Base-by-base conservation (phyloP, 768 basidiomycete genomes). In the Psilocybe sp. region DNA sequence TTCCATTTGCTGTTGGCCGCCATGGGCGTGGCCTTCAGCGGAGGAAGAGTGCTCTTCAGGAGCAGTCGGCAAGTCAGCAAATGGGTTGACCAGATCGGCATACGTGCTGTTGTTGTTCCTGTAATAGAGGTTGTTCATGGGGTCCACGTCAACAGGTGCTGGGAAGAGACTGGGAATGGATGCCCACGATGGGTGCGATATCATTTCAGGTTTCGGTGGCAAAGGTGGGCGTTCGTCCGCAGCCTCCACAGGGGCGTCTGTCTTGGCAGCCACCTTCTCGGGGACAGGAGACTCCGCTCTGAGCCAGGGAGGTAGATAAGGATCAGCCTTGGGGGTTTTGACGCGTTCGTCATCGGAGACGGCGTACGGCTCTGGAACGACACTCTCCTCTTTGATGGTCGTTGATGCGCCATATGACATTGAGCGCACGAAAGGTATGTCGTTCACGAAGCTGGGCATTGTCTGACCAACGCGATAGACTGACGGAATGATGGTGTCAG, bases 401-500 rank as follows among this genome's bases (percentile, higher is more conserved):
- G 23, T 28, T 28, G 23, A 28, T 7, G 23, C 23, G 23, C 23
- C 23, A 28, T 28, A 28, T 7, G 23, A 28, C 7, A 28, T 28
- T 3, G 23, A 28, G 23, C 23, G 23, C 23, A 28, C 23, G 23
- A 35, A 34, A 1, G 14, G 32, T n/a, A 7, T 45, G 32, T 12
- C n/a, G 4, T 11, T 51, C 23, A n/a, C 48, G 54, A 12, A 40
- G 9, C 67, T 67, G 16, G 64, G 32, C 10, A 44, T 54, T 18
- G 59, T 64, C 40, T 64, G 62, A 5, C 64, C 66, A 34, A 62
- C 59, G n/a, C 66, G 58, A 47, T 64, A 64, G 1, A 71, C 66
- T 2, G 64, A 64, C 0, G 72, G 71, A 43, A 75, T 62, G 13
- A 74, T 61, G 3, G 79, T 74, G 14, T 77, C 76, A 1, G 72